phyloP scores from a whole-genome alignment of 495 filamentous ascomycete genomes.

The Penicillium ochrochloron region DNA sequence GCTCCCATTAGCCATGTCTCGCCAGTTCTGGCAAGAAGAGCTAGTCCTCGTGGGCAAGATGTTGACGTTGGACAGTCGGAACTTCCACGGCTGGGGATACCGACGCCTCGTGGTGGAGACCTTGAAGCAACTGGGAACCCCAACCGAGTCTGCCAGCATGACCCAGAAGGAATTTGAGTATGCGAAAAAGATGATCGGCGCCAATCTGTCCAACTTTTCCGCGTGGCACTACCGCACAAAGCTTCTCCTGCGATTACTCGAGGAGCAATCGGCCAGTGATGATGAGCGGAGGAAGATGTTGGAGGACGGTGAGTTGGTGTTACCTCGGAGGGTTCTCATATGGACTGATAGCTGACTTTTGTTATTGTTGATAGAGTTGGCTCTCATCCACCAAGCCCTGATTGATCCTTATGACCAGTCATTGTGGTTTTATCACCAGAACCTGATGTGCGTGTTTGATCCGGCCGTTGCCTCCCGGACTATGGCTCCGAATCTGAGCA shows the following conservation, averaged over 20 bases:
- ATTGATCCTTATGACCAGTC: slow-evolving; percentile 92
- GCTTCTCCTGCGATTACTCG: slow-evolving; percentile 75
- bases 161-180: slow-evolving; percentile 84
- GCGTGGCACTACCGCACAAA: slow-evolving; percentile 92
- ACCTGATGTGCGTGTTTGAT: slow-evolving; percentile 69
- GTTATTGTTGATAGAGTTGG: slow-evolving; percentile 60
- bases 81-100: slow-evolving; percentile 98
- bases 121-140: slow-evolving; percentile 62
- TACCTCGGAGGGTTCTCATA: not conserved
- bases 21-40: slow-evolving; percentile 79
- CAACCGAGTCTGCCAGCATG: slow-evolving; percentile 56
- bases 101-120: slow-evolving; percentile 71
- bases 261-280: slow-evolving; percentile 66
- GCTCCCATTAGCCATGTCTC: slow-evolving; percentile 58
- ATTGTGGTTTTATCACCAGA: slow-evolving; percentile 95
- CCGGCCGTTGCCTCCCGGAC: slow-evolving; percentile 51
- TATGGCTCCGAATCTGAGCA: slow-evolving; percentile 65
- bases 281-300: slow-evolving; percentile 67
- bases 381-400: slow-evolving; percentile 73
- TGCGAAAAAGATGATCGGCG: slow-evolving; percentile 82
- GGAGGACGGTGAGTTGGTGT: slow-evolving; percentile 62
- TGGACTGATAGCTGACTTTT: slow-evolving; percentile 14
- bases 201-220: slow-evolving; percentile 90
- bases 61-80: slow-evolving; percentile 82
- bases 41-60: slow-evolving; percentile 81